A percentile compares a stretch with the other conserved stretches of the same genome.
Evolutionary conservation across 805 yeast genomes (phyloP).

Genomic region (Saccharomycopsis sp.): DNA sequence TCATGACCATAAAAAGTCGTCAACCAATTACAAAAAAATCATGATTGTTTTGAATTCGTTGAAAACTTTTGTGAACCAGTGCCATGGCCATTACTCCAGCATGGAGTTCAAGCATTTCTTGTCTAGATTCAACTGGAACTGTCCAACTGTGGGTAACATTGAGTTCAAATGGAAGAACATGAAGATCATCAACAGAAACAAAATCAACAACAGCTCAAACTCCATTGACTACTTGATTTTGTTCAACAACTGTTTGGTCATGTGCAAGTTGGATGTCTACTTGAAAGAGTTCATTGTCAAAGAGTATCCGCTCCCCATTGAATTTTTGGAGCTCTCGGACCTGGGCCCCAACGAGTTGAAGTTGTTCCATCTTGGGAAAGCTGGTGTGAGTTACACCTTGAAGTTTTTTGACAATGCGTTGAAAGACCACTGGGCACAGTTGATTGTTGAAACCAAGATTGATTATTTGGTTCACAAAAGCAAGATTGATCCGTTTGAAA

Average conservation of each 20-base stretch:
- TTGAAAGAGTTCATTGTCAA: constrained; percentile 17
- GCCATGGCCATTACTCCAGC: constrained; percentile 15
- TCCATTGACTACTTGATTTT: constrained; percentile 18
- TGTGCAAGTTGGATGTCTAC: constrained; percentile 19
- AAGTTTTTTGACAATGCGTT: constrained; percentile 14
- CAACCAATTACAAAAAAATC: constrained; percentile 16
- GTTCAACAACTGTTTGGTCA: constrained; percentile 18
- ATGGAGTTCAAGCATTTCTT: constrained; percentile 18
- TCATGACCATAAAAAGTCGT: constrained; percentile 11
- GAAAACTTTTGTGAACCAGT: constrained; percentile 17
- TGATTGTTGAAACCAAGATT: constrained; percentile 16
- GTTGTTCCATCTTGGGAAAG: constrained; percentile 14
- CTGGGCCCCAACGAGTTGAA: constrained; percentile 9
- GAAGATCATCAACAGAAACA: constrained; percentile 17
- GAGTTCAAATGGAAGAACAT: constrained; percentile 19
- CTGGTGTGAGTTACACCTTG: constrained; percentile 6
- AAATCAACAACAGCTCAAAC: constrained; percentile 16
- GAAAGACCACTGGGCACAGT: constrained; percentile 16
- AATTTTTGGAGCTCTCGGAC: constrained; percentile 15
- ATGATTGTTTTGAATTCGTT: constrained; percentile 14
- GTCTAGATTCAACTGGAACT: constrained; percentile 17
- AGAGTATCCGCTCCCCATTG: constrained; percentile 20
- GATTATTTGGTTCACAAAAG: constrained; percentile 11
- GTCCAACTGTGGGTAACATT: constrained; percentile 14
- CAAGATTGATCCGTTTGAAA: constrained; percentile 14